Evolutionary conservation across 73 alveolate genomes (phyloP).

Genomic region (Symbiodinium natans): DNA sequence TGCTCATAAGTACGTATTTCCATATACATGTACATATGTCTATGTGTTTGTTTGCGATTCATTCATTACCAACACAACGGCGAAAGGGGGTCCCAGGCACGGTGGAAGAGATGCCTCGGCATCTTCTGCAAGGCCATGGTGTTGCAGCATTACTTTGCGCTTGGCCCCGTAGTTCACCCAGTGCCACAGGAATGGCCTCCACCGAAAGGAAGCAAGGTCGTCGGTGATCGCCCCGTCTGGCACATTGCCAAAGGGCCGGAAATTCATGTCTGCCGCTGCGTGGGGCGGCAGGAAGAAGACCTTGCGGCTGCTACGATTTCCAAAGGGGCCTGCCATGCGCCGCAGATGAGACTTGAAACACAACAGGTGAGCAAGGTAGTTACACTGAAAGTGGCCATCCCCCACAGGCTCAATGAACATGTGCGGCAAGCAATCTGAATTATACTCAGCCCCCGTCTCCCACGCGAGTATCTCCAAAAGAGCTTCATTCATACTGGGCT

Average conservation of each 20-base stretch:
- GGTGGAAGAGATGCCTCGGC: neutral
- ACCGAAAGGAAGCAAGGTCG: neutral
- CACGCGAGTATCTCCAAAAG: neutral
- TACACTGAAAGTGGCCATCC: neutral
- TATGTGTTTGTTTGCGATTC: too few species aligned
- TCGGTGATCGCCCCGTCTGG: neutral
- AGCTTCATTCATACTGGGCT: neutral
- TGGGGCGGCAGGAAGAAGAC: neutral
- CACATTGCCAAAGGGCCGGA: constrained; percentile 5
- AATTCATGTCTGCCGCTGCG: neutral
- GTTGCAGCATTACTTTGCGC: neutral
- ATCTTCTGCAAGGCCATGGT: neutral
- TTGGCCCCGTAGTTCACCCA: neutral
- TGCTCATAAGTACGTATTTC: neutral
- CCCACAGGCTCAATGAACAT: neutral
- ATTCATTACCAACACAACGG: neutral
- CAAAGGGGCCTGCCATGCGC: neutral
- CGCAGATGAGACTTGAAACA: neutral
- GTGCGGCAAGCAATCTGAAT: neutral
- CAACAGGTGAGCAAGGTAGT: neutral
- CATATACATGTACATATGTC: neutral
- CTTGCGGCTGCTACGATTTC: neutral
- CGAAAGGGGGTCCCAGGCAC: neutral
- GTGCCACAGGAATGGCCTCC: neutral
- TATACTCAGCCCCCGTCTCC: neutral